Evolutionary conservation across 352 stramenopile species (phyloP).

Genomic region (Ophiocytium majus): DNA sequence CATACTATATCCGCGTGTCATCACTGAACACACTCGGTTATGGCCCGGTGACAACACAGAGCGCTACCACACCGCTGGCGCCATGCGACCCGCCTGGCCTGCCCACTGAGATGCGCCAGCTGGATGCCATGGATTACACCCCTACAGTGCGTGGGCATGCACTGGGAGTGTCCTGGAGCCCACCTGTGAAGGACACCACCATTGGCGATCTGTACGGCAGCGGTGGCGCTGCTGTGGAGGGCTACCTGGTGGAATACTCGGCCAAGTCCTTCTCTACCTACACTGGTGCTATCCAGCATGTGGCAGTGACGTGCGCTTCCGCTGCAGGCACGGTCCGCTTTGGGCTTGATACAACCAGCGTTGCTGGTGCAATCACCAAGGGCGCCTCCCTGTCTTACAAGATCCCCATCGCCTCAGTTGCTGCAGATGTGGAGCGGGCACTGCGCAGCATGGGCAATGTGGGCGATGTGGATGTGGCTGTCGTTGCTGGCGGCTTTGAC

Average conservation of each 20-base stretch:
- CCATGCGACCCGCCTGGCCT: constrained; percentile 38
- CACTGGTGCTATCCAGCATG: constrained; percentile 65
- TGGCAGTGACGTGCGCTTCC: constrained; percentile 61
- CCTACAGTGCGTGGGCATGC: constrained; percentile 33
- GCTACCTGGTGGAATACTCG: constrained; percentile 90
- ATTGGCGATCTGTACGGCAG: constrained; percentile 37
- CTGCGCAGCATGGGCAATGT: constrained; percentile 89
- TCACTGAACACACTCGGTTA: constrained; percentile 86
- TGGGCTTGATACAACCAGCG: constrained; percentile 37
- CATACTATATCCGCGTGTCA: constrained; percentile 80
- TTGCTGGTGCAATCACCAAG: constrained; percentile 28
- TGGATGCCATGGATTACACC: constrained; percentile 20
- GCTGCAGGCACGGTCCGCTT: constrained; percentile 55
- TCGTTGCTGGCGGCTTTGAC: constrained; percentile 79
- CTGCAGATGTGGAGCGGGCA: constrained; percentile 67
- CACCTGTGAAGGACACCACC: constrained; percentile 28
- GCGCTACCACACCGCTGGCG: constrained; percentile 40
- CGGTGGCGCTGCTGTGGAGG: constrained; percentile 61
- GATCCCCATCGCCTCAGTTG: constrained; percentile 63
- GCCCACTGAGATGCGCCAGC: constrained; percentile 37
- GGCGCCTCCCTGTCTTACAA: constrained; percentile 34
- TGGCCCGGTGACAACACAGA: constrained; percentile 57
- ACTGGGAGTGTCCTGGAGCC: constrained; percentile 34
- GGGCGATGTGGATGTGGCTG: constrained; percentile 78
- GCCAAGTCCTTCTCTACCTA: constrained; percentile 71